Base-by-base conservation (phyloP, 768 basidiomycete genomes). In the Xerocomellus amylosporus region DNA sequence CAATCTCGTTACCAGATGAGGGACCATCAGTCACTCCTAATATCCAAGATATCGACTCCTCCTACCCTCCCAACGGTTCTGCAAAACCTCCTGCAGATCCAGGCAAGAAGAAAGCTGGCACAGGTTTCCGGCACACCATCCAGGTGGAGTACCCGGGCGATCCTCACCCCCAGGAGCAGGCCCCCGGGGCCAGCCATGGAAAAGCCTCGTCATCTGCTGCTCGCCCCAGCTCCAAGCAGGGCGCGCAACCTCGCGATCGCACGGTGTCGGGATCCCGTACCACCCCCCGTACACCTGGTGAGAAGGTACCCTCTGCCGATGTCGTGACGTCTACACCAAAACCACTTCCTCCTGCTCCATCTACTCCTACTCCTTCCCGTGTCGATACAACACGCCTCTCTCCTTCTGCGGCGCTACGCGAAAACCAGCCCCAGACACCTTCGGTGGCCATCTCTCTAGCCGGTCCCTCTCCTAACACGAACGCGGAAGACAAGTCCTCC, bases 131-230 rank as follows among this genome's bases (percentile, higher is more conserved):
- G 46, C 94, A 98, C 71, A 98, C 97, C 10, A 91, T 98, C 44
- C 97, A 98, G 70, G 88, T 98, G 55, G 97, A 99, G 72, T 98
- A 98, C 63, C 54, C 62, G 6, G 89, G 88, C 53, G 86, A 86
- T 51, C 79, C 62, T 30, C 52, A 53, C 4, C 36, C 80, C 6
- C 60, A 57, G 39, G 68, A 67, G 14, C 64, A 42, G 10, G 48
- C 43, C 3, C 41, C 56, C 8, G 48, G 64, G 3, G 53, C 60
- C 41, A 60, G 55, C 30, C 71, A 69, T 30, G 49, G 58, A 46
- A 71, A 59, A 43, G 19, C 57, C 9, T 30, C 50, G n/a, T n/a
- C n/a, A 19, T 48, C 58, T 5, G 47, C 46, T 40, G 2, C 56
- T 38, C 61, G 54, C 22, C 45, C 58, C 45, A 20, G 46, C 36